Evolutionary conservation across 768 basidiomycete genomes (phyloP).

Genomic region (Rhodosporidiobolus sp.): DNA sequence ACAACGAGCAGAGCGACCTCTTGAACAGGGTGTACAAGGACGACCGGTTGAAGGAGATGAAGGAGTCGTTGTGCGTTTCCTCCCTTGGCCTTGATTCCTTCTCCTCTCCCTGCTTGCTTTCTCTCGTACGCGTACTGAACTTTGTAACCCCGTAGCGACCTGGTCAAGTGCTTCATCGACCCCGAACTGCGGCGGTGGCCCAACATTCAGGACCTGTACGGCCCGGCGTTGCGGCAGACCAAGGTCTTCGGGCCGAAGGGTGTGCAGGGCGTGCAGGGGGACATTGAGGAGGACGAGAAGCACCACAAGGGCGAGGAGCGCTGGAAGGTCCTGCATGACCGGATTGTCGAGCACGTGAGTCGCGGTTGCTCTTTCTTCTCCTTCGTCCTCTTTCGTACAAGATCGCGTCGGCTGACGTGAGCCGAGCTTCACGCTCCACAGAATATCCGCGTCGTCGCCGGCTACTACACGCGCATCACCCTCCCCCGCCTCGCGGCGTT

Average conservation of each 20-base stretch:
- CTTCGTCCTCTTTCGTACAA: not conserved
- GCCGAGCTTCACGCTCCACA: conserved; percentile 48
- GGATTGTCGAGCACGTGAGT: conserved; percentile 93
- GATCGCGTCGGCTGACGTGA: not conserved
- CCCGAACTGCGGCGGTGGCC: conserved; percentile 96
- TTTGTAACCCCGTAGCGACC: conserved; percentile 59
- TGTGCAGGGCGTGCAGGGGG: conserved; percentile 37
- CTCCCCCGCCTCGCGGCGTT: conserved; percentile 75
- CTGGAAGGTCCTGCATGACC: conserved; percentile 92
- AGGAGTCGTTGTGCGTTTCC: conserved; percentile 34
- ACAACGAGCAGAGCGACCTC: conserved; percentile 97
- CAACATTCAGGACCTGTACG: conserved; percentile 82
- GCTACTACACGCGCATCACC: conserved; percentile 93
- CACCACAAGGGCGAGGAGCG: conserved; percentile 57
- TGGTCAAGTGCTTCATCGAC: conserved; percentile 89
- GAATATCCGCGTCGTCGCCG: conserved; percentile 92
- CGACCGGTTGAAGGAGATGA: conserved; percentile 72
- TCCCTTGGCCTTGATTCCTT: conserved; percentile 2
- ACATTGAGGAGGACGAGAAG: conserved; percentile 48
- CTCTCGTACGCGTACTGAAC: not conserved
- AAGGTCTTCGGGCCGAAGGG: conserved; percentile 64
- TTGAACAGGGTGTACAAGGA: conserved; percentile 78
- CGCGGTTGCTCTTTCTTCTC: not conserved
- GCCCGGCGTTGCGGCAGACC: conserved; percentile 72
- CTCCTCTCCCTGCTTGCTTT: conserved; percentile 19